These are phyloP conservation scores for Batkoa obscura DNA, from an alignment of 371 early-diverging fungal genomes.

Conservation along the genomic window DNA sequence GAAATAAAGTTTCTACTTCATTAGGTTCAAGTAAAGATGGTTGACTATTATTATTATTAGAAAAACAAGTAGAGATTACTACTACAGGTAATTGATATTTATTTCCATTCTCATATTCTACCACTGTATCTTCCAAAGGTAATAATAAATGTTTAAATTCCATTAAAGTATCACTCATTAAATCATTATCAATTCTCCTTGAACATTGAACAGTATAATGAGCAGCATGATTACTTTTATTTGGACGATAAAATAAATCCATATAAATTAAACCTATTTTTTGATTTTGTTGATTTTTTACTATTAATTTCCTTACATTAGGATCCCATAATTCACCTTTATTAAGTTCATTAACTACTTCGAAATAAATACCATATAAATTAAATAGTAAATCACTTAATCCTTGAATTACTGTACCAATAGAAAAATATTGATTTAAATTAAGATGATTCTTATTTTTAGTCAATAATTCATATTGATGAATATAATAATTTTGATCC, in stretches of 20 bases:
- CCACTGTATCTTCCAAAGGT: too few relatives aligned
- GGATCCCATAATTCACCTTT: constrained; percentile 74
- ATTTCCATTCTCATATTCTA: constrained; percentile 11
- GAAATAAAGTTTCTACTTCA: constrained; percentile 91
- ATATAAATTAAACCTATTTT: constrained; percentile 82
- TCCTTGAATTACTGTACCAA: constrained; percentile 75
- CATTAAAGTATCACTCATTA: too few relatives aligned
- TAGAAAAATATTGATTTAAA: constrained; percentile 47
- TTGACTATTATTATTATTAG: constrained; percentile 13
- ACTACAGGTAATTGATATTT: constrained; percentile 55
- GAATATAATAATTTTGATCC: constrained; percentile 63
- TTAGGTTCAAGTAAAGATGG: constrained; percentile 31
- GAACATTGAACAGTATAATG: constrained; percentile 91
- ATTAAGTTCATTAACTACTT: constrained; percentile 26
- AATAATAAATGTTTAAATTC: too few relatives aligned
- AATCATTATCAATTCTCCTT: constrained; percentile 56
- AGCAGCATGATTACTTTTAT: constrained; percentile 70
- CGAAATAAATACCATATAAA: constrained; percentile 69
- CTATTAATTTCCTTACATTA: constrained; percentile 71
- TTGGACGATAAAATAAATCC: constrained; percentile 57
- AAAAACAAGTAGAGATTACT: constrained; percentile 55
- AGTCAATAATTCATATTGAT: constrained; percentile 16
- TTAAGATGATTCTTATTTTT: too few relatives aligned
- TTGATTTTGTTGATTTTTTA: constrained; percentile 40
- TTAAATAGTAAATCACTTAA: constrained; percentile 57